Evolutionary conservation across 73 alveolate genomes (phyloP), one percentile per base, ranked within the genome.

Genomic region (Effrenium voratum): DNA sequence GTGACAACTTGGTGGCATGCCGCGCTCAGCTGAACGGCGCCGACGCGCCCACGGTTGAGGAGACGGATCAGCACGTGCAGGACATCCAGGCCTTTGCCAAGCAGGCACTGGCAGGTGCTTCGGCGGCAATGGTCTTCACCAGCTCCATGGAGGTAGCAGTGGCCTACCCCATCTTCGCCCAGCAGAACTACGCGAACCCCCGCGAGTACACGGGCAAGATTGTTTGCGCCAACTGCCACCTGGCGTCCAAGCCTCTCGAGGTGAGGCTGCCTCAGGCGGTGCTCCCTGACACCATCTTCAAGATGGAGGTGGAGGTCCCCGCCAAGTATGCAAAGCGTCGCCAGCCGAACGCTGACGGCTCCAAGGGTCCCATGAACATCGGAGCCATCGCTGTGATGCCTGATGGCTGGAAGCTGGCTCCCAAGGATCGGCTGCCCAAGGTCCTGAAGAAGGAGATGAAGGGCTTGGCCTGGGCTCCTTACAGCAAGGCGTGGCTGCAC

Each of bases 141-240:
- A 45, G 87, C 68, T 90, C 97, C 97, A 90, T 90, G 97, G 97
- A 90, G 75, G 82, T 87, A 10, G 97, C 97, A 2, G 97, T 90
- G 28, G 98, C 98, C 1, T 92, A 73, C 91, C 98, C 98, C 82
- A 92, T 92, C 91, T 92, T 92, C 76, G 98, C 98, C 76, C 98
- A 92, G 98, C 98, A 92, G 98, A 92, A 92, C 91, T 92, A 92
- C 24, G 97, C 97, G 77, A 90, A 90, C 97, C 97, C 97, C 4
- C 97, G 97, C 52, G 97, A 90, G 97, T 90, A 90, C 97, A 90
- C 97, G n/a, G 97, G 97, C 43, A 90, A 90, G 97, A 72, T 92
- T n/a, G 98, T 50, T 45, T 92, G 98, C 40, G 98, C 98, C 45
- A 92, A 92, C 73, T 92, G 98, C 98, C 98, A 92, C 66, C 82